Conservation (phyloP, 352 stramenopile genomes). For the Globisporangium takayamanum region DNA sequence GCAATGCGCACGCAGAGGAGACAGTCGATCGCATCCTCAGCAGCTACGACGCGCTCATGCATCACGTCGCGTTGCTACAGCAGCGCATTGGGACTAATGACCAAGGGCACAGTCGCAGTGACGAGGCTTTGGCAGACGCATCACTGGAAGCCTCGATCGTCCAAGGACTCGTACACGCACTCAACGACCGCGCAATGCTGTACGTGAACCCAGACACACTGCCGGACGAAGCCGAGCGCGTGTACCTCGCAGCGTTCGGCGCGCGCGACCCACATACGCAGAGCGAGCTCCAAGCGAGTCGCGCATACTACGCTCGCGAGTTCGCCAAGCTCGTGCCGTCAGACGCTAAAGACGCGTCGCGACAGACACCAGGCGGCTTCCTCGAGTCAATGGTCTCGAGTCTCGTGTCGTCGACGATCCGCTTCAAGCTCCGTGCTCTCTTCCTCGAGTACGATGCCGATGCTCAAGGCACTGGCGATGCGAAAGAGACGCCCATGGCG, state of each 20-base stretch:
- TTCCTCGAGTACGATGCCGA: slow-evolving; percentile 57
- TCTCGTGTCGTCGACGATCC: slow-evolving; percentile 42
- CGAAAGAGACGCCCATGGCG: slow-evolving; percentile 19
- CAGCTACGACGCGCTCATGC: slow-evolving; percentile 37
- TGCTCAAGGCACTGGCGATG: slow-evolving; percentile 10
- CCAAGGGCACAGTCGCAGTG: background rate
- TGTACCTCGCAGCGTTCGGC: slow-evolving; percentile 25
- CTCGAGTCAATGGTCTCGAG: slow-evolving; percentile 46
- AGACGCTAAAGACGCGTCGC: background rate
- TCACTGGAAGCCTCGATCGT: slow-evolving; percentile 11
- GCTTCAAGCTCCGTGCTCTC: slow-evolving; percentile 54
- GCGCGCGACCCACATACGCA: slow-evolving; percentile 26
- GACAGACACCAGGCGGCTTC: slow-evolving; percentile 20
- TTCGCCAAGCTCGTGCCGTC: slow-evolving; percentile 30
- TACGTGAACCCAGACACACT: slow-evolving; percentile 9
- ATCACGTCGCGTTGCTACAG: slow-evolving; percentile 20
- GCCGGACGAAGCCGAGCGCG: slow-evolving; percentile 7
- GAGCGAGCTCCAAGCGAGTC: slow-evolving; percentile 33
- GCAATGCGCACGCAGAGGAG: slow-evolving; percentile 28
- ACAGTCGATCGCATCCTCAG: slow-evolving; percentile 42
- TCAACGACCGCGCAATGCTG: slow-evolving; percentile 13
- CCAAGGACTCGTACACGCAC: slow-evolving; percentile 10
- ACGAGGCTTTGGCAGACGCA: background rate
- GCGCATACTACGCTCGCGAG: slow-evolving; percentile 37
- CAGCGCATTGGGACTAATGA: background rate